Evolutionary conservation across 2,329 filamentous ascomycete genomes (phyloP).

Genomic region (Pyricularia sp.): DNA sequence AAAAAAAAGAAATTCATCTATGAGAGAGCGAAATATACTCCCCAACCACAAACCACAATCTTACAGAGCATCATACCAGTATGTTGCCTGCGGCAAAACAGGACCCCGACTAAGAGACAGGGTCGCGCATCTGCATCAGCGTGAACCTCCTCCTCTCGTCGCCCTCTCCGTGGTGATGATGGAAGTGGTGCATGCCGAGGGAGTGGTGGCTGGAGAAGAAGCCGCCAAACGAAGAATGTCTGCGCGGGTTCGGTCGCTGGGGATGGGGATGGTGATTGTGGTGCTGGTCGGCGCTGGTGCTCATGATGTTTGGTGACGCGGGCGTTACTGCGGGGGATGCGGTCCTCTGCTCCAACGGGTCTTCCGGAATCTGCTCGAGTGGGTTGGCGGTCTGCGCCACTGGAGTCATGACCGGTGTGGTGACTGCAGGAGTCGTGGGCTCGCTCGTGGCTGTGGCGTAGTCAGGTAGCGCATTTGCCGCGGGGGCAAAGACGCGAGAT

Average conservation of each 20-base stretch:
- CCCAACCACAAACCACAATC: neutral
- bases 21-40: neutral
- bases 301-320: neutral
- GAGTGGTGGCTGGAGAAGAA: slow-evolving; percentile 11
- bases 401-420: slow-evolving; percentile 17
- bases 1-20: too few species aligned
- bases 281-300: neutral
- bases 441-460: slow-evolving; percentile 41
- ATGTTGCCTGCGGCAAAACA: neutral
- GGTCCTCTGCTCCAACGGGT: slow-evolving; percentile 9
- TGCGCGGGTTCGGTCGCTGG: slow-evolving; percentile 4
- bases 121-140: slow-evolving; percentile 22
- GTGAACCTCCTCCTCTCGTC: slow-evolving; percentile 22
- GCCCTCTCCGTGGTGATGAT: slow-evolving; percentile 12
- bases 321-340: neutral
- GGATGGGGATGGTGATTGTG: neutral
- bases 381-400: slow-evolving; percentile 7
- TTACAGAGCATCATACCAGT: neutral
- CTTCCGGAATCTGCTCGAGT: slow-evolving; percentile 18
- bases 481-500: slow-evolving; percentile 36
- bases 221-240: slow-evolving; percentile 13
- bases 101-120: slow-evolving; percentile 12
- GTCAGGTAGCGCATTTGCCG: slow-evolving; percentile 42
- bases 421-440: slow-evolving; percentile 5
- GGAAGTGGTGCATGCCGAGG: slow-evolving; percentile 7